Evolutionary conservation across 169 alveolate species (phyloP), one percentile per base, ranked within the genome.

Genomic region (Miamiensis avidus): DNA sequence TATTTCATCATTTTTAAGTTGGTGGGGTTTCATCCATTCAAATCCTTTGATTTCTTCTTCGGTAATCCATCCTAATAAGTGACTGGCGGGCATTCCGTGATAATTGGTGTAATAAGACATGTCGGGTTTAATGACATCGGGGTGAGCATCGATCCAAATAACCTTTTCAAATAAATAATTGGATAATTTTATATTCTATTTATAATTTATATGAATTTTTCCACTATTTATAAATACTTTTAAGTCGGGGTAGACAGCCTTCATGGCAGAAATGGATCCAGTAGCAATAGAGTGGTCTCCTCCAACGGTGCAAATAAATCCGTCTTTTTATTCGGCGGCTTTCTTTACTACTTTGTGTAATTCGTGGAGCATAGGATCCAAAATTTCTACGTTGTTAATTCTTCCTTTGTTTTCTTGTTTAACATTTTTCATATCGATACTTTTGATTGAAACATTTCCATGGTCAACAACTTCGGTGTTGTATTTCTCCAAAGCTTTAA

Each of bases 141-240:
- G 92, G 85, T 93, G 96, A 29, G 96, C 96, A 87, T 93, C 96
- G 16, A 93, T 78, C 96, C 96, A 93, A 27, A 93, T 65, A 6
- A 93, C 89, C 69, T 49, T 49, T 11, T 11, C 20, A 49, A 49
- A 49, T 49, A 49, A 11, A n/a, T n/a, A n/a, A n/a, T n/a, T n/a
- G n/a, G n/a, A n/a, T n/a, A n/a, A n/a, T n/a, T n/a, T n/a, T n/a
- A n/a, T n/a, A n/a, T n/a, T n/a, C n/a, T n/a, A n/a, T 11, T 11
- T 49, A 49, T 20, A 49, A 4, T 49, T 49, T 49, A 11, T 49
- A 11, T 49, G 20, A 11, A 11, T 11, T 49, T 11, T 49, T 49
- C 4, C 20, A 49, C 20, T 20, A 11, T 11, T 49, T 49, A 11
- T 49, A 11, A 11, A 11, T 49, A 49, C 69, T 76, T 84, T 91